A percentile compares a stretch with the other conserved stretches of the same genome.
phyloP scores from a whole-genome alignment of 2,329 filamentous ascomycete genomes.

The Hypoxylon sp. region DNA sequence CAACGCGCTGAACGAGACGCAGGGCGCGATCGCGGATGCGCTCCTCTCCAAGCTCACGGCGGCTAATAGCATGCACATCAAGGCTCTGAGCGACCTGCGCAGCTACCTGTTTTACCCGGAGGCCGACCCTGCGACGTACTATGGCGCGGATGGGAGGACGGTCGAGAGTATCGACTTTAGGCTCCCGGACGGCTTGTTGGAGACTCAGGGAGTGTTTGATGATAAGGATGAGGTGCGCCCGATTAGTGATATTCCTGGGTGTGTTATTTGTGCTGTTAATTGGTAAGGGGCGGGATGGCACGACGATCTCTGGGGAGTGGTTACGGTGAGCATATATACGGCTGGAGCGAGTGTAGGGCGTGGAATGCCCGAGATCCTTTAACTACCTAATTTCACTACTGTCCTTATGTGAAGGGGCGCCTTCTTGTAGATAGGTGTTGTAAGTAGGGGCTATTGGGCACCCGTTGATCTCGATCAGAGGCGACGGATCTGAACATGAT shows the following conservation, averaged over 20 bases:
- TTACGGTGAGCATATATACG: not conserved
- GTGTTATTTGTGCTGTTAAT: conserved; percentile 20
- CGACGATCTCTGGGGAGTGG: not conserved
- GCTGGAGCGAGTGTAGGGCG: not conserved
- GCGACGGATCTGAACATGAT: conserved; percentile 1
- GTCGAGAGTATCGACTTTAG: conserved; percentile 27
- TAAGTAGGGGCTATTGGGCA: not conserved
- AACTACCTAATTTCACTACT: not conserved
- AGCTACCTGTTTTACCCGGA: conserved; percentile 36
- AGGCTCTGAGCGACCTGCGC: conserved; percentile 32
- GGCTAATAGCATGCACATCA: conserved; percentile 34
- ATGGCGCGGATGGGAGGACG: conserved; percentile 10
- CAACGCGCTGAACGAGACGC: conserved; percentile 33
- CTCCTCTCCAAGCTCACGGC: conserved; percentile 19
- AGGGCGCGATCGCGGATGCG: conserved; percentile 21
- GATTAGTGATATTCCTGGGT: conserved; percentile 31
- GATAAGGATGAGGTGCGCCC: conserved; percentile 20
- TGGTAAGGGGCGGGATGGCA: conserved; percentile 28
- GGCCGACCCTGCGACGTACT: conserved; percentile 30
- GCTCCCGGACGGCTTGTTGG: conserved; percentile 27
- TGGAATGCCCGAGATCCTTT: not conserved
- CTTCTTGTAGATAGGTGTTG: not conserved
- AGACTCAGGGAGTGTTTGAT: conserved; percentile 37
- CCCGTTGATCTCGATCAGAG: not conserved
- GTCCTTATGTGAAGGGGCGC: not conserved